Conservation (phyloP, 192 early-diverging fungal genomes). For the Allomyces arbusculus region DNA sequence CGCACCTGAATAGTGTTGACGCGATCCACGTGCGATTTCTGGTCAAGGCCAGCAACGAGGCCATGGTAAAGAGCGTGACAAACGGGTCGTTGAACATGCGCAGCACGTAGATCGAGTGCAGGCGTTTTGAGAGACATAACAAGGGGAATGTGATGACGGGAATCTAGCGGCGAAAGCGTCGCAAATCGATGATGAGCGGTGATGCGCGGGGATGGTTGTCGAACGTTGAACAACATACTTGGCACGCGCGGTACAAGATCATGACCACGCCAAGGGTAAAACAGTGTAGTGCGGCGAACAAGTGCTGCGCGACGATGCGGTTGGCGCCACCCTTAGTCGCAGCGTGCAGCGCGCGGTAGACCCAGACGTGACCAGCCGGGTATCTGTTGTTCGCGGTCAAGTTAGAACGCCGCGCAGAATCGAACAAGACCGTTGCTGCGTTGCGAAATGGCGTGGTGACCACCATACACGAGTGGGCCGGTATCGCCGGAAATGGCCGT, state of each 20-base stretch:
- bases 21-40: conserved; percentile 5
- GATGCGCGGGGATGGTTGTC: too few relatives aligned
- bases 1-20: conserved; percentile 37
- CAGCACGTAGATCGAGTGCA: conserved; percentile 84
- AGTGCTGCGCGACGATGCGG: conserved; percentile 41
- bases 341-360: conserved; percentile 52
- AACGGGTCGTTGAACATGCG: conserved; percentile 84
- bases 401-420: too few relatives aligned
- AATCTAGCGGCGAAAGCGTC: conserved; percentile 12
- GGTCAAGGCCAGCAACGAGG: conserved; percentile 40
- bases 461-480: conserved; percentile 65
- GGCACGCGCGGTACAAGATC: conserved; percentile 37
- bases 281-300: conserved; percentile 62
- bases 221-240: conserved; percentile 2
- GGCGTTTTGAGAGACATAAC: conserved; percentile 52
- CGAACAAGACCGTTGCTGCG: too few relatives aligned
- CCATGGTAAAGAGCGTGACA: conserved; percentile 67
- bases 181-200: neutral
- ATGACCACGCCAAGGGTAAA: conserved; percentile 42
- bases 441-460: neutral
- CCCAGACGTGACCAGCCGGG: conserved; percentile 82
- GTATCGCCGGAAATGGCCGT: conserved; percentile 60
- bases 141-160: conserved; percentile 43
- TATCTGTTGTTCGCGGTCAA: conserved; percentile 23
- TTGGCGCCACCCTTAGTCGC: conserved; percentile 44